Percentiles rank a stretch among this genome's conserved stretches.
These are phyloP conservation scores for Clitoria ternatea DNA, from an alignment of 306 rosid species.

Conservation along the genomic window DNA sequence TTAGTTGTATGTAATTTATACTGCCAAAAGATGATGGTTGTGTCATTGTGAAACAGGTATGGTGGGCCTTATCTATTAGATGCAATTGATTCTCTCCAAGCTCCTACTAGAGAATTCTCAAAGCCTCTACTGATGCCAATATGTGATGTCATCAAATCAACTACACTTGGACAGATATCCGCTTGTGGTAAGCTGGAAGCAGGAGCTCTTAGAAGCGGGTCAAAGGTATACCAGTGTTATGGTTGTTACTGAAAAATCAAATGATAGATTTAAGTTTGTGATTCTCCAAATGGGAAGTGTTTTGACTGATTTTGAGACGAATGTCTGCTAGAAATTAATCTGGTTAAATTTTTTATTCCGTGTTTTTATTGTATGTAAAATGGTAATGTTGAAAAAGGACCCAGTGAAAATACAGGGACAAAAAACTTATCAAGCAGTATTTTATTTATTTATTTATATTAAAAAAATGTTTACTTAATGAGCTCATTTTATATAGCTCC, in stretches of 20 bases:
- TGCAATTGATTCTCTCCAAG: constrained; percentile 79
- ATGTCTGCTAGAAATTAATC: constrained; percentile 11
- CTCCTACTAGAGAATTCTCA: constrained; percentile 81
- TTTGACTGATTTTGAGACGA: not conserved
- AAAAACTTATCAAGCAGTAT: not conserved
- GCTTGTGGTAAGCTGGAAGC: constrained; percentile 96
- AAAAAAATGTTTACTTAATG: not conserved
- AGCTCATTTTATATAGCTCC: not conserved
- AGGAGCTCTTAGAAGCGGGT: constrained; percentile 89
- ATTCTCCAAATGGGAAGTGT: constrained; percentile 6
- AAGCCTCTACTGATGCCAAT: constrained; percentile 91
- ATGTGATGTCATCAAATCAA: constrained; percentile 75
- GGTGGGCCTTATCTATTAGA: constrained; percentile 76
- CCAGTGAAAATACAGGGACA: not conserved
- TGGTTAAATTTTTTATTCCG: not conserved
- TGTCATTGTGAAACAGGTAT: constrained; percentile 62
- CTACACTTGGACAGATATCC: constrained; percentile 71
- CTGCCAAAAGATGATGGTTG: constrained; percentile 13
- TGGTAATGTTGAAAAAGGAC: not conserved
- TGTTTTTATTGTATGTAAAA: not conserved
- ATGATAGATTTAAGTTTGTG: constrained; percentile 14
- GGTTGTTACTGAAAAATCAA: constrained; percentile 9
- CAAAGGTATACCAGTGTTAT: constrained; percentile 55
- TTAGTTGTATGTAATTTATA: not conserved
- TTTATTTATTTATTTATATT: not conserved